phyloP scores from a whole-genome alignment of 208 protist genomes.

The Crithidia bombi region DNA sequence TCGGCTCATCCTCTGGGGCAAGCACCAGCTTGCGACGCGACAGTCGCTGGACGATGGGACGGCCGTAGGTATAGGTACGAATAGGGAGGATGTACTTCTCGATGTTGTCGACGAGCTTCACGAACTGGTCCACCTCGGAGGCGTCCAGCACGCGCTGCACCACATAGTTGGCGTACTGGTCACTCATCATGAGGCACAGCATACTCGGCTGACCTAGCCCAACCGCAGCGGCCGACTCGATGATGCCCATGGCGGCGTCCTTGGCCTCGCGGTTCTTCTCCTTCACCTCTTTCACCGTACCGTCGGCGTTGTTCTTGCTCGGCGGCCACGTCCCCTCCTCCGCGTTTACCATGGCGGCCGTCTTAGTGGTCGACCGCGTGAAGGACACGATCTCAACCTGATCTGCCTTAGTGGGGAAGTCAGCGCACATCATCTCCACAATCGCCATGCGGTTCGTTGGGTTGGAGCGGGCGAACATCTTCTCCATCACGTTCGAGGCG shows the following conservation, averaged over 20 bases:
- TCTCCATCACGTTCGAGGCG: conserved; percentile 99
- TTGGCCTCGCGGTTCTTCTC: conserved; percentile 80
- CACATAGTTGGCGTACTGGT: conserved; percentile 98
- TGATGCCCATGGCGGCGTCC: conserved; percentile 75
- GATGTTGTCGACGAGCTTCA: conserved; percentile 85
- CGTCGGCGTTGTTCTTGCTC: conserved; percentile 33
- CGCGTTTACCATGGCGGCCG: conserved; percentile 60
- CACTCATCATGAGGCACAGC: conserved; percentile 95
- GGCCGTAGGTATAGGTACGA: conserved; percentile 95
- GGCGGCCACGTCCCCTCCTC: conserved; percentile 42
- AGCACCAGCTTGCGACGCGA: conserved; percentile 80
- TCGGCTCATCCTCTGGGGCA: conserved; percentile 50
- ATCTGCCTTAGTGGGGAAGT: conserved; percentile 36
- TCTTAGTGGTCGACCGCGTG: conserved; percentile 56
- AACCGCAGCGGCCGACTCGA: conserved; percentile 52
- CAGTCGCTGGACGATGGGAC: conserved; percentile 96
- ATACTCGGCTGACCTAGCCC: conserved; percentile 66
- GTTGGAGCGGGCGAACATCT: conserved; percentile 90
- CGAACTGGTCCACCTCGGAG: conserved; percentile 79
- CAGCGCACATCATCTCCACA: conserved; percentile 86
- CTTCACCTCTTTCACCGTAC: conserved; percentile 60
- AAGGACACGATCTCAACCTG: conserved; percentile 71
- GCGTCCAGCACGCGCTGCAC: conserved; percentile 97
- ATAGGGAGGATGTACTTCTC: conserved; percentile 91
- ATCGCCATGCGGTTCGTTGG: conserved; percentile 81